phyloP scores from a whole-genome alignment of 225 moss, liverwort and hornwort genomes.

The Physcomitrium patens region DNA sequence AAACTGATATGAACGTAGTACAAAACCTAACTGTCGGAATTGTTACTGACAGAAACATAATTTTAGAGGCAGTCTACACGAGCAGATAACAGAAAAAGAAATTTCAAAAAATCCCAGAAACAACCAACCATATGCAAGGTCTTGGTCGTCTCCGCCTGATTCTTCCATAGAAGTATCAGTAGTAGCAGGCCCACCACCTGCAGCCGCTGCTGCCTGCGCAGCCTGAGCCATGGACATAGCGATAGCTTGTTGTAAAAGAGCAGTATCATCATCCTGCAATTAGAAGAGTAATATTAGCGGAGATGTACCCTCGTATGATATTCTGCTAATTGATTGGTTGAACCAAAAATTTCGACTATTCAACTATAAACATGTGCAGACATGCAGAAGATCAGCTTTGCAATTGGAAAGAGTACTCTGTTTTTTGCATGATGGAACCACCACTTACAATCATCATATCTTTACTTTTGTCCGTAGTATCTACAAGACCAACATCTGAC shows the following conservation, averaged over 20 bases:
- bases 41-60: background rate
- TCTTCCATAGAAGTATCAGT: slow-evolving; percentile 80
- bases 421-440: background rate
- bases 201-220: slow-evolving; percentile 70
- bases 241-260: slow-evolving; percentile 86
- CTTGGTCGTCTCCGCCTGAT: slow-evolving; percentile 80
- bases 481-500: slow-evolving; percentile 74
- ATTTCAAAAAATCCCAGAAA: background rate
- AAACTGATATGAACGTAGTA: background rate
- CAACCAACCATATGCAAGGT: slow-evolving; percentile 79
- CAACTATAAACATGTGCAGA: background rate
- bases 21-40: background rate
- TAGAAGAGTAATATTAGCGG: slow-evolving; percentile 8
- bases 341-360: background rate
- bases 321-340: background rate
- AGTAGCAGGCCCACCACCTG: slow-evolving; percentile 54
- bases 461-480: slow-evolving; percentile 55
- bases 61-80: background rate
- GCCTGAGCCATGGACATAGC: slow-evolving; percentile 98
- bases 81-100: background rate
- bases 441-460: slow-evolving; percentile 75
- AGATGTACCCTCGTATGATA: background rate
- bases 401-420: background rate
- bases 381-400: background rate
- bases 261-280: slow-evolving; percentile 90